phyloP scores from a whole-genome alignment of 176 grass and related monocot genomes.

The Triticum dicoccoides region DNA sequence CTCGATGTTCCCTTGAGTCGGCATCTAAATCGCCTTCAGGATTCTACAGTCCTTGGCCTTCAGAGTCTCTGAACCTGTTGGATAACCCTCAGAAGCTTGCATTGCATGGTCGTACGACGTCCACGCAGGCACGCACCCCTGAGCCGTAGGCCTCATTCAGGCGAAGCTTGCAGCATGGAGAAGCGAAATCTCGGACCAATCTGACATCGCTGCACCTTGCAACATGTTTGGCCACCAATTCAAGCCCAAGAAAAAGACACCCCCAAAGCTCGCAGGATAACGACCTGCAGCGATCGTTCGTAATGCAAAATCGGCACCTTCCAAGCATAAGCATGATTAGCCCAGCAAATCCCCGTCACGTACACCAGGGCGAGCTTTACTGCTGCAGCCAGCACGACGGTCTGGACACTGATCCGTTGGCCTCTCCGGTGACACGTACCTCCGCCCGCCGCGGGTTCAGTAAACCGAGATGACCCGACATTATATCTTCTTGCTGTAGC shows the following conservation, averaged over 20 bases:
- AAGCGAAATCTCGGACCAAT: slow-evolving; percentile 33
- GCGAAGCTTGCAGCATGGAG: slow-evolving; percentile 15
- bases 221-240: slow-evolving; percentile 60
- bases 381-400: not conserved
- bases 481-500: slow-evolving; percentile 36
- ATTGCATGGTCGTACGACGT: not conserved
- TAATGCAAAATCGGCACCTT: slow-evolving; percentile 23
- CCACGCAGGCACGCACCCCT: slow-evolving; percentile 11
- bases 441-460: slow-evolving; percentile 13
- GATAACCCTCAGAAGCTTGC: not conserved
- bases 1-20: not conserved
- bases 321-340: slow-evolving; percentile 34
- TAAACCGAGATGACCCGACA: slow-evolving; percentile 2
- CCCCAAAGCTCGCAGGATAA: slow-evolving; percentile 20
- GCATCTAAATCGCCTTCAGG: not conserved
- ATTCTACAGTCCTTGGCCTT: slow-evolving; percentile 22
- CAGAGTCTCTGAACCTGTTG: slow-evolving; percentile 35
- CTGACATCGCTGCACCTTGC: slow-evolving; percentile 19
- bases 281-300: not conserved
- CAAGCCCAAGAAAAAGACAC: slow-evolving; percentile 39
- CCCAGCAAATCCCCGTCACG: not conserved
- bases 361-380: not conserved
- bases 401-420: not conserved
- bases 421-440: slow-evolving; percentile 16
- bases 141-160: not conserved